Base-by-base conservation (phyloP, 306 rosid genomes). In the Gastrolobium bilobum region DNA sequence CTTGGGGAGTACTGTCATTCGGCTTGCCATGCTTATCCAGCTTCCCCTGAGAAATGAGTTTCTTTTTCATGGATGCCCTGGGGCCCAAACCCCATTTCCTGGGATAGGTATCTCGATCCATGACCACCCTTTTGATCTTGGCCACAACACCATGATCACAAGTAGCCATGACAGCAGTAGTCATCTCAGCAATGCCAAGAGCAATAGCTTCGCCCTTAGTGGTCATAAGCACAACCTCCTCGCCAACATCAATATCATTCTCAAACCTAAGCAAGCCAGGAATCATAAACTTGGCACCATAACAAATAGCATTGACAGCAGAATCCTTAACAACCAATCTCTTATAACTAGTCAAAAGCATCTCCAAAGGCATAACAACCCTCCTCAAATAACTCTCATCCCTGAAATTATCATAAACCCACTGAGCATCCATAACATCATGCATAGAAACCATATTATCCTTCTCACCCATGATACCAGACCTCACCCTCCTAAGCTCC, bases 81-180 rank as follows among this genome's bases (percentile, higher is more conserved):
- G 97, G 97, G 2, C 95, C 97, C 81, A 92, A 58, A 8, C 97
- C 97, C 97, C 97, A 92, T 61, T 92, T 92, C 83, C 93, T 88
- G 0, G 98, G 98, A 79, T 93, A 93, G 7, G 92, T 89, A 82
- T 93, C 98, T 33, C 98, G 53, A 75, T 93, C 98, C 98, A 93
- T 93, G 33, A 93, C 98, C 4, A 93, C 98, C 75, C 97, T 88
- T 88, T 92, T 92, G 80, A 92, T 90, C 91, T 81, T 92, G 0
- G 97, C 97, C n/a, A 92, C 97, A 14, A 88, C 75, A 5, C 97
- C 97, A 74, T 92, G 97, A 81, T 92, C 97, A 81, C 97, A 92
- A 79, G 97, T 92, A 1, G 97, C 92, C 91, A 92, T 90, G 47
- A 92, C 97, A 8, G 94, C 89, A 15, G 97, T 92, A 3, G 97